phyloP scores from a whole-genome alignment of 495 filamentous ascomycete genomes.

The Clohesyomyces aquaticus region DNA sequence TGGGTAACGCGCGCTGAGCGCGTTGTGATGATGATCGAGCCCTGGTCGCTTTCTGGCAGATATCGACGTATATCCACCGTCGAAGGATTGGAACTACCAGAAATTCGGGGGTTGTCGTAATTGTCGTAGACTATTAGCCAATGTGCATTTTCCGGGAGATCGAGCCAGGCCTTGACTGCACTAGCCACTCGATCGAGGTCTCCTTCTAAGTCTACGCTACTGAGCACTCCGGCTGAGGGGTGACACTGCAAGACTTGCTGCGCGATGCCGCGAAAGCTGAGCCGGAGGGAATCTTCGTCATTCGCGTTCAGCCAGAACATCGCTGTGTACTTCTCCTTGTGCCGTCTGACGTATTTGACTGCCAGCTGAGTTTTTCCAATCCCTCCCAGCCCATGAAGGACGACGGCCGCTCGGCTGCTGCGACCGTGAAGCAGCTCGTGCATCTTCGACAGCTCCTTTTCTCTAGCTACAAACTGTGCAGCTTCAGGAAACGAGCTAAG shows the following conservation, averaged over 20 bases:
- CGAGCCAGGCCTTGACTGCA: neutral
- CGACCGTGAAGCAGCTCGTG: neutral
- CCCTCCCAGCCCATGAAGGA: neutral
- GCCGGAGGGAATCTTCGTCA: neutral
- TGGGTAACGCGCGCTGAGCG: neutral
- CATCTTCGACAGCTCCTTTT: neutral
- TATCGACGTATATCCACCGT: conserved; percentile 1
- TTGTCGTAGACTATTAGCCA: neutral
- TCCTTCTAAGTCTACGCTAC: neutral
- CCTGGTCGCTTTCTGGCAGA: neutral
- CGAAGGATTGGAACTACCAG: neutral
- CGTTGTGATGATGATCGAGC: neutral
- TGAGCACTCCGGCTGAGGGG: neutral
- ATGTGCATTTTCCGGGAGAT: neutral
- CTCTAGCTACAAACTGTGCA: neutral
- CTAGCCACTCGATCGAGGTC: neutral
- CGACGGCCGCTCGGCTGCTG: neutral
- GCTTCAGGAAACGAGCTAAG: neutral
- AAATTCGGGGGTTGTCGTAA: neutral
- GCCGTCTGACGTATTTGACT: neutral
- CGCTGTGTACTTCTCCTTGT: neutral
- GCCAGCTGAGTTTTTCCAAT: neutral
- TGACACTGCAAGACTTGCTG: conserved; percentile 1
- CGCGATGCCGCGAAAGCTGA: neutral
- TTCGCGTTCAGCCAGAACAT: neutral